These are phyloP conservation scores for Trichophyton rubrum DNA, from an alignment of 2,329 filamentous ascomycete species.

Conservation along the genomic window DNA sequence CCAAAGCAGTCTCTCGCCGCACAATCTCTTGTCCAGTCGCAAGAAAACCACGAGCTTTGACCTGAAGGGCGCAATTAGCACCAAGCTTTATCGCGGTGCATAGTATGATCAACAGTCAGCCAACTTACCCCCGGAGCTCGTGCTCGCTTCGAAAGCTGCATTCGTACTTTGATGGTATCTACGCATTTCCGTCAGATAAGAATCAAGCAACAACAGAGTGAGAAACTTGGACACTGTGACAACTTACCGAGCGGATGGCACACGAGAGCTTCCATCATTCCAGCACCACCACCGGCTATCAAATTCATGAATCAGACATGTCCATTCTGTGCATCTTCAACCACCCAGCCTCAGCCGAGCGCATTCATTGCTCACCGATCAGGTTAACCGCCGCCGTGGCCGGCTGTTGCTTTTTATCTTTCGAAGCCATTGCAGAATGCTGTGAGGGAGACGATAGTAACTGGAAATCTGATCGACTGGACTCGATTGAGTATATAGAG, in stretches of 20 bases:
- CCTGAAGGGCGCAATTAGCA: conserved; percentile 24
- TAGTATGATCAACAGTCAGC: background rate
- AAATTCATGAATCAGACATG: background rate
- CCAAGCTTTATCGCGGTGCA: background rate
- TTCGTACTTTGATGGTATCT: conserved; percentile 98
- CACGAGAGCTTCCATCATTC: conserved; percentile 97
- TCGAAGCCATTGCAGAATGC: conserved; percentile 5
- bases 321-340: conserved; percentile 13
- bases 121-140: conserved; percentile 59
- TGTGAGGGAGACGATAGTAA: background rate
- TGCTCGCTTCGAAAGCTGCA: conserved; percentile 88
- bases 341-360: background rate
- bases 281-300: conserved; percentile 83
- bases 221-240: background rate
- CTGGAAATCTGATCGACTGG: background rate
- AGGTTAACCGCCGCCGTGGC: conserved; percentile 80
- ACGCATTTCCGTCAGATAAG: conserved; percentile 18
- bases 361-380: conserved; percentile 51
- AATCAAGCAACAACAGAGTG: background rate
- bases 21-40: conserved; percentile 77
- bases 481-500: background rate
- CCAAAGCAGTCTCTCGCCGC: conserved; percentile 76
- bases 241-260: conserved; percentile 80
- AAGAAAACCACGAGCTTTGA: conserved; percentile 74
- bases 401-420: conserved; percentile 47